Evolutionary conservation across 2,329 filamentous ascomycete species (phyloP), one percentile per base, ranked within the genome.

Genomic region (Pseudogymnoascus sp.): DNA sequence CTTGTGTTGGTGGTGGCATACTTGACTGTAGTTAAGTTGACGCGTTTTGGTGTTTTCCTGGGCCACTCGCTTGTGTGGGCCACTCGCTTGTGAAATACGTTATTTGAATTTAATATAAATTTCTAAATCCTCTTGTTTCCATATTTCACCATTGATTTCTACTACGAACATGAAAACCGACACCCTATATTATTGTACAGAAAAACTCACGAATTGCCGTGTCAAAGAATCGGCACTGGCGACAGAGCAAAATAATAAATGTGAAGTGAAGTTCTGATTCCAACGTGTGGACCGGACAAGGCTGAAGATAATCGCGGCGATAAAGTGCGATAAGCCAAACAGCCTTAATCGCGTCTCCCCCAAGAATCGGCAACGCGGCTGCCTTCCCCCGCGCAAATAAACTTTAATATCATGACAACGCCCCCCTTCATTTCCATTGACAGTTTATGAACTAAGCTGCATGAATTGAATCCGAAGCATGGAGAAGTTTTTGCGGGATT

Each of bases 401-500:
- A 56, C 50, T 15, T 33, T 4, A 33, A 56, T n/a, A 56, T 56
- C 50, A 56, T 56, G 50, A 56, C 50, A 56, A 33, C 50, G 5
- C 13, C 21, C 29, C n/a, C 29, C 29, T 19, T 21, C 15, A 29
- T 21, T 35, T 33, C 50, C 6, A 56, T 33, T 35, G 29, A 33
- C 7, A 33, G 11, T 21, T 21, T 56, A 13, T 56, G 50, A 56
- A 35, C 26, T 9, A 19, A 33, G 50, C 26, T 6, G n/a, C 21
- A 56, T 56, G 50, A 31, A 56, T 33, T 56, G 17, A 56, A 21
- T 15, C 3, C 17, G 17, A 56, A 56, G 29, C n/a, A 97, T 99
- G 95, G 92, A 97, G 81, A 88, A 87, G 72, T 97, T 93, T 77
- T 83, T 99, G 73, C 88, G 93, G 74, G 89, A 90, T 72, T 99